These are phyloP conservation scores for Trichoderma pleuroti DNA, from an alignment of 2,329 filamentous ascomycete genomes.

Conservation along the genomic window DNA sequence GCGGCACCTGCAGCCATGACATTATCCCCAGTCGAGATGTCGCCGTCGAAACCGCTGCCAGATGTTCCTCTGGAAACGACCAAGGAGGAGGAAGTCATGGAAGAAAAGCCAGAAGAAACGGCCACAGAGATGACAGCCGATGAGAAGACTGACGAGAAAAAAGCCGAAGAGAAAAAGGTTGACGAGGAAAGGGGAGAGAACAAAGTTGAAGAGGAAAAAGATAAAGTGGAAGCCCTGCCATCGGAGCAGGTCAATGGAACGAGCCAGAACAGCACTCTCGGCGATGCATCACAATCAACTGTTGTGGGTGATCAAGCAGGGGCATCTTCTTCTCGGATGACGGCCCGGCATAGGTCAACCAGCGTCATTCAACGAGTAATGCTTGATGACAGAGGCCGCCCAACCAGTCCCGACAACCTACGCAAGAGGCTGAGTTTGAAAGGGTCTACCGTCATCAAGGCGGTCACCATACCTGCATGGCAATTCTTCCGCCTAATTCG, in stretches of 20 bases:
- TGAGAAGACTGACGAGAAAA: background rate
- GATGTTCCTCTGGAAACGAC: background rate
- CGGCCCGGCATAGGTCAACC: slow-evolving; percentile 47
- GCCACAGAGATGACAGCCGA: background rate
- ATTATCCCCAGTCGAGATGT: slow-evolving; percentile 32
- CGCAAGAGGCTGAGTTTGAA: slow-evolving; percentile 43
- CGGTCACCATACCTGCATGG: slow-evolving; percentile 94
- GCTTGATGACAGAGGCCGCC: slow-evolving; percentile 48
- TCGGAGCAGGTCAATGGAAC: slow-evolving; percentile 5
- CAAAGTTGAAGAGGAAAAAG: background rate
- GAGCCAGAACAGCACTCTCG: background rate
- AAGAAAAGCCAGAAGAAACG: background rate
- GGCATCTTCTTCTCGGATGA: slow-evolving; percentile 18
- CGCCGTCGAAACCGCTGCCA: slow-evolving; percentile 22
- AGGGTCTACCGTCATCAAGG: slow-evolving; percentile 60
- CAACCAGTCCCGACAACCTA: slow-evolving; percentile 40
- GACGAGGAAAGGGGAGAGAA: background rate
- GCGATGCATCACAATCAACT: background rate
- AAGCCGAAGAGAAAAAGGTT: background rate
- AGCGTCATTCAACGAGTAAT: slow-evolving; percentile 61
- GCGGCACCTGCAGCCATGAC: slow-evolving; percentile 34
- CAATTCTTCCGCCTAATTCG: slow-evolving; percentile 93
- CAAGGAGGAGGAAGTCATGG: background rate
- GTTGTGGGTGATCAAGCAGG: background rate
- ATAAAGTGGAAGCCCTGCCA: background rate